These are phyloP conservation scores for Lasiodiplodia gonubiensis DNA, from an alignment of 2,329 filamentous ascomycete species.

Conservation along the genomic window DNA sequence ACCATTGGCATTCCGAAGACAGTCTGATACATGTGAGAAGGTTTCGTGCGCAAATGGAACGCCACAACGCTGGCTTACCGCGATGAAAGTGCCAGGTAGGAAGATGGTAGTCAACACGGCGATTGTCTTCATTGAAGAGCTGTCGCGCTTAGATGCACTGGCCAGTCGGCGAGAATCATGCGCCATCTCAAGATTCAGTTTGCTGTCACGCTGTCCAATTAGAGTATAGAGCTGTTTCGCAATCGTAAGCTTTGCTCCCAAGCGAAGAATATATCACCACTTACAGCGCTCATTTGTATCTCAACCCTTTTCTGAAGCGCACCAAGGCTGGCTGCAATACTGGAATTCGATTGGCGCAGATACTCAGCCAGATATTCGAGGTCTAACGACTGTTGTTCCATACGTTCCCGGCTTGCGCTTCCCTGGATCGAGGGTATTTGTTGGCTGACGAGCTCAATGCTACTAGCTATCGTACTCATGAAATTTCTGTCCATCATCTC, in stretches of 20 bases:
- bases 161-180: not conserved
- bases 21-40: not conserved
- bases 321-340: not conserved
- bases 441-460: not conserved
- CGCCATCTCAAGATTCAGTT: slow-evolving; percentile 1
- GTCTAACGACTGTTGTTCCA: not conserved
- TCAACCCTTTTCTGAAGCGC: slow-evolving; percentile 9
- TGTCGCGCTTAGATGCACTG: slow-evolving; percentile 19
- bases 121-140: slow-evolving; percentile 29
- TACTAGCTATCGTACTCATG: not conserved
- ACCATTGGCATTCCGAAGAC: slow-evolving; percentile 26
- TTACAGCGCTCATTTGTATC: not conserved
- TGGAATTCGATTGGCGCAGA: not conserved
- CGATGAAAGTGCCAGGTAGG: slow-evolving; percentile 28
- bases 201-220: not conserved
- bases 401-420: not conserved
- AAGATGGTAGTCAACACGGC: slow-evolving; percentile 29
- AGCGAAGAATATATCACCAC: not conserved
- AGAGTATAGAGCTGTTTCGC: not conserved
- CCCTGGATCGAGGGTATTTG: not conserved
- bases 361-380: not conserved
- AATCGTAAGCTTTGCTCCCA: not conserved
- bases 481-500: not conserved
- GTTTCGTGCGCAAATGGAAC: too few relatives aligned
- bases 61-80: slow-evolving; percentile 1